Evolutionary conservation across 345 rosid species (phyloP).

Genomic region (Pelargonium nanum): DNA sequence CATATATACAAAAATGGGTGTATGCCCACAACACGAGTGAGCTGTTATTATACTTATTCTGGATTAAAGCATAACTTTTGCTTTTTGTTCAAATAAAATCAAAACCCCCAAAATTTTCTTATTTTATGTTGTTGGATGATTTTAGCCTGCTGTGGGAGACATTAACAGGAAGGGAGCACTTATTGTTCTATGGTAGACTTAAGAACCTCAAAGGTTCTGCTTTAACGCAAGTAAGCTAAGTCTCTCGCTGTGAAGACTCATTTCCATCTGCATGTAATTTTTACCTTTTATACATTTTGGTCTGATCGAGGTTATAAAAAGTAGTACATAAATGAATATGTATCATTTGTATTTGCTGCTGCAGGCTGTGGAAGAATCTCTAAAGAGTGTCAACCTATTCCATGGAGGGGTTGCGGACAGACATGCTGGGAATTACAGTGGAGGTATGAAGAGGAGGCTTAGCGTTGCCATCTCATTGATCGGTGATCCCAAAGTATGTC

Average conservation of each 20-base stretch:
- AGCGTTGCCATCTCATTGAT: conserved; percentile 94
- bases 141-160: conserved; percentile 91
- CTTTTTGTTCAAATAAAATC: not conserved
- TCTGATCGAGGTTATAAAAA: no score
- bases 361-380: conserved; percentile 96
- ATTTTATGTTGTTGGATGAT: conserved; percentile 8
- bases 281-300: not conserved
- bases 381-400: conserved; percentile 58
- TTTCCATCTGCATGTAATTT: not conserved
- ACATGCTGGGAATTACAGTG: conserved; percentile 82
- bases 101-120: no score
- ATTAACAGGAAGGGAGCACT: conserved; percentile 84
- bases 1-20: conserved; percentile 91
- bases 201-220: conserved; percentile 79
- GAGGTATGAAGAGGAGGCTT: conserved; percentile 98
- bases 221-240: conserved; percentile 42
- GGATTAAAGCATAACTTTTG: not conserved
- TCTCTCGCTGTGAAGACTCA: not conserved
- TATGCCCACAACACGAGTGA: conserved; percentile 97
- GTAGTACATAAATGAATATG: not conserved
- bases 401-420: conserved; percentile 82
- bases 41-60: conserved; percentile 5
- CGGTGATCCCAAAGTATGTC: conserved; percentile 78
- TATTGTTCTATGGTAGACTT: conserved; percentile 86
- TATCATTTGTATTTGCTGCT: not conserved